A percentile compares a stretch with the other conserved stretches of the same genome.
Conservation (phyloP, 2,329 filamentous ascomycete species). For the Coniochaeta sp. region DNA sequence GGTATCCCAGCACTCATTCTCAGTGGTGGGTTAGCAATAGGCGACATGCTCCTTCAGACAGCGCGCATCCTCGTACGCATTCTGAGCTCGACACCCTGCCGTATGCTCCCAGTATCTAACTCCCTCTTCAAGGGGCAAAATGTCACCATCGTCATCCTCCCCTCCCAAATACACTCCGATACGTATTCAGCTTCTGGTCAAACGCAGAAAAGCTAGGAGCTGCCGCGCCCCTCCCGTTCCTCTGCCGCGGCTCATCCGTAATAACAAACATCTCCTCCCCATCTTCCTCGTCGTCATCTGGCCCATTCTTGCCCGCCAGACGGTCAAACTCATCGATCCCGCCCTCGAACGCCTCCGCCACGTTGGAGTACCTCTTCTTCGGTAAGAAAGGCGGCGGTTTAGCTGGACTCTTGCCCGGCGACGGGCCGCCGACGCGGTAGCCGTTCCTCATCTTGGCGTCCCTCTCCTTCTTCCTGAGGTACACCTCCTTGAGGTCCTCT, state of each 20-base stretch:
- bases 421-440: not conserved
- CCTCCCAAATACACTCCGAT: not conserved
- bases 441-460: constrained; percentile 8
- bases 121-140: too few relatives aligned
- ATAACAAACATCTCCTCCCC: constrained; percentile 9
- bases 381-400: constrained; percentile 9
- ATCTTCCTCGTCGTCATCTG: constrained; percentile 7
- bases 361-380: constrained; percentile 13
- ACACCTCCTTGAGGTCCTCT: constrained; percentile 30
- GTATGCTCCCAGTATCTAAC: too few relatives aligned
- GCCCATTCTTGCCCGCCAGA: not conserved
- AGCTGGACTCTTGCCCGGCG: constrained; percentile 8
- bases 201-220: constrained; percentile 1
- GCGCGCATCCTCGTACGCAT: too few relatives aligned
- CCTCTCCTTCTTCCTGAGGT: constrained; percentile 25
- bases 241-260: constrained; percentile 4
- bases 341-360: constrained; percentile 19
- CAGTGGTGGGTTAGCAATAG: too few relatives aligned
- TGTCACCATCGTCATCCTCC: not conserved
- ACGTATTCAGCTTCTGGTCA: constrained; percentile 6
- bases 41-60: too few relatives aligned
- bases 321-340: constrained; percentile 10
- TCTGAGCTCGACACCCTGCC: too few relatives aligned
- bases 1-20: too few relatives aligned
- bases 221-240: not conserved